phyloP scores from a whole-genome alignment of 1,139 yeast genomes.

The Tardiomyces digboiensis region DNA sequence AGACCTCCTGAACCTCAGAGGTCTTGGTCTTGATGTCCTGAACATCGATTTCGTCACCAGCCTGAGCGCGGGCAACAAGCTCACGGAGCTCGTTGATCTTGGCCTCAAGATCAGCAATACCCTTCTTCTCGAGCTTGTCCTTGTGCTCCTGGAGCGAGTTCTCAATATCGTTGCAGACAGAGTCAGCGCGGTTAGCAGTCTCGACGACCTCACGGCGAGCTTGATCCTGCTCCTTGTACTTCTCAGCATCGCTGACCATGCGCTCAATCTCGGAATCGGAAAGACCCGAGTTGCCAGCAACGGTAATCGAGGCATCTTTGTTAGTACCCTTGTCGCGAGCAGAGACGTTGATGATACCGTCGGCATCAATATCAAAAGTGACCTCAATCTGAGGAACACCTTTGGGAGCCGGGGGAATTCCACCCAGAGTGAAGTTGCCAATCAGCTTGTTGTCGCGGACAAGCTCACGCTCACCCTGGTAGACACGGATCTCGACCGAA shows the following conservation, averaged over 20 bases:
- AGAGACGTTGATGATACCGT: conserved; percentile 97
- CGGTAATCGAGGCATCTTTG: conserved; percentile 98
- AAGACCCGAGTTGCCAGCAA: conserved; percentile 97
- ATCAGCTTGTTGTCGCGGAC: conserved; percentile 98
- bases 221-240: conserved; percentile 94
- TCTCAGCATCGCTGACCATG: conserved; percentile 98
- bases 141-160: conserved; percentile 89
- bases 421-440: conserved; percentile 94
- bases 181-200: conserved; percentile 95
- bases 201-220: conserved; percentile 93
- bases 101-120: conserved; percentile 77
- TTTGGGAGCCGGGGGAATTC: conserved; percentile 97
- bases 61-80: conserved; percentile 85
- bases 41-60: conserved; percentile 80
- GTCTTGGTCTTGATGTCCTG: conserved; percentile 86
- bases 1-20: conserved; percentile 87
- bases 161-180: conserved; percentile 94
- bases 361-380: conserved; percentile 96
- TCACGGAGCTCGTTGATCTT: conserved; percentile 77
- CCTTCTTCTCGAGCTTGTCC: conserved; percentile 83
- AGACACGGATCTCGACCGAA: conserved; percentile 96
- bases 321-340: conserved; percentile 98
- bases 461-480: conserved; percentile 99
- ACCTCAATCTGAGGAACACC: conserved; percentile 99
- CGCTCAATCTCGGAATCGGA: conserved; percentile 95